A percentile compares a stretch with the other conserved stretches of the same genome.
These are phyloP conservation scores for Calonectria multiphialidica DNA, from an alignment of 2,329 filamentous ascomycete species.

Conservation along the genomic window DNA sequence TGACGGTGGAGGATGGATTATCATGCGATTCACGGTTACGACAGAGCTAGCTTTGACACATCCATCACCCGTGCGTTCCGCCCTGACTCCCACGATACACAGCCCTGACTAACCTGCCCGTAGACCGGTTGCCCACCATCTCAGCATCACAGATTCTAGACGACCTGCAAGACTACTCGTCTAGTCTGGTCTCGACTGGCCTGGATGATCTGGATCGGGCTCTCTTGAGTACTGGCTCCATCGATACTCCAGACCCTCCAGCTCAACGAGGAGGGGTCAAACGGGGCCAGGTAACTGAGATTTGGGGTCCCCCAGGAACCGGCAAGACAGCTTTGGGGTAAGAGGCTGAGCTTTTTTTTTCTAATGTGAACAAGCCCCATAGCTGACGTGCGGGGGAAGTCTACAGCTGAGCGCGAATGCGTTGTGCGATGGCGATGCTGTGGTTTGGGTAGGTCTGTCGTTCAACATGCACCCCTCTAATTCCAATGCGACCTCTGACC, in stretches of 20 bases:
- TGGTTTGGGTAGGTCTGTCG: conserved; percentile 85
- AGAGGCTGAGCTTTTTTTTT: conserved; percentile 44
- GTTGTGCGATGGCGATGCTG: conserved; percentile 69
- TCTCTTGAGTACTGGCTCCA: conserved; percentile 46
- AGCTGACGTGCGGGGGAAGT: conserved; percentile 56
- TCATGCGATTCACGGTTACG: conserved; percentile 69
- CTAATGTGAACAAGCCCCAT: neutral
- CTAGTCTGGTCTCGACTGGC: conserved; percentile 67
- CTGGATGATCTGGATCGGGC: conserved; percentile 64
- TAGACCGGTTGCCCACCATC: conserved; percentile 82
- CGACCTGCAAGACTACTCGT: conserved; percentile 64
- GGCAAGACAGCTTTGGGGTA: conserved; percentile 90
- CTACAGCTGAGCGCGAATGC: conserved; percentile 77
- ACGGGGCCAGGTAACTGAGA: conserved; percentile 84
- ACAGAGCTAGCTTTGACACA: conserved; percentile 71
- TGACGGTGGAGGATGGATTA: conserved; percentile 64
- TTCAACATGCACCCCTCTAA: conserved; percentile 21
- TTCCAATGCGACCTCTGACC: conserved; percentile 15
- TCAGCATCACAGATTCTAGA: conserved; percentile 80
- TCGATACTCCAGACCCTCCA: conserved; percentile 28
- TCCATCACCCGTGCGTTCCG: conserved; percentile 62
- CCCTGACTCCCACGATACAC: conserved; percentile 2
- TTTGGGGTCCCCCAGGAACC: conserved; percentile 88
- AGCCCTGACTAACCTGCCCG: conserved; percentile 27
- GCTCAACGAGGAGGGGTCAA: conserved; percentile 68